Base-by-base conservation (phyloP, 2,329 filamentous ascomycete species). In the Paraconiothyrium brasiliense region DNA sequence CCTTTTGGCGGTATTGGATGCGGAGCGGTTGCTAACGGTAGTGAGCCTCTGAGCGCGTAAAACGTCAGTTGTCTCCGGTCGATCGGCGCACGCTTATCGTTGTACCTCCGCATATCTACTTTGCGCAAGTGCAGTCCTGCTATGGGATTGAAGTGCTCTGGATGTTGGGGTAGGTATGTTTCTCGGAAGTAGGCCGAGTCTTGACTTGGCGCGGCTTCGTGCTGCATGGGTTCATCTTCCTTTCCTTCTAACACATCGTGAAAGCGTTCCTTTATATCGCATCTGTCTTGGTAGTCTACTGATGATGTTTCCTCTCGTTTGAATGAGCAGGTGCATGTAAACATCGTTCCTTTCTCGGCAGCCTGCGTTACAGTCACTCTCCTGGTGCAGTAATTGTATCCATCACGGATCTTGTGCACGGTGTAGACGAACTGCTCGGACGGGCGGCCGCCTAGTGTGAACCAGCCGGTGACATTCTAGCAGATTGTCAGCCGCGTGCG, bases 401-500 rank as follows among this genome's bases (percentile, higher is more conserved):
- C 85, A 61, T 87, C 81, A 24, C 84, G 78, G 57, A 86, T 76
- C 57, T 78, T 82, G 30, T 82, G 79, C 22, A 87, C 82, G 16
- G 77, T 80, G 70, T 85, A 87, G 9, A 82, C 74, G 67, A 84
- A 87, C 4, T 84, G 83, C 3, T 82, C 75, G 46, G 80, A 77
- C 1, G 81, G 76, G 9, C 78, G 75, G 6, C 85, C 85, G 0
- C 77, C 77, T 1, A 84, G 75, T 16, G 84, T 80, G 65, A 87
- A 87, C 68, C 80, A 84, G 22, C 85, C 84, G 0, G 83, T 84
- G 46, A 86, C 81, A 67, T 83, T 82, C 84, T 85, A 64, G 2
- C n/a, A 39, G 13, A 4, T 46, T 7, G 22, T 54, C 24, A 43
- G 50, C 27, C 20, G 24, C 44, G 46, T 48, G 59, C 34, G 16